Percentiles rank a stretch among this genome's conserved stretches.
These are phyloP conservation scores for Tagetes erecta DNA, from an alignment of 129 eudicot species.

Conservation along the genomic window DNA sequence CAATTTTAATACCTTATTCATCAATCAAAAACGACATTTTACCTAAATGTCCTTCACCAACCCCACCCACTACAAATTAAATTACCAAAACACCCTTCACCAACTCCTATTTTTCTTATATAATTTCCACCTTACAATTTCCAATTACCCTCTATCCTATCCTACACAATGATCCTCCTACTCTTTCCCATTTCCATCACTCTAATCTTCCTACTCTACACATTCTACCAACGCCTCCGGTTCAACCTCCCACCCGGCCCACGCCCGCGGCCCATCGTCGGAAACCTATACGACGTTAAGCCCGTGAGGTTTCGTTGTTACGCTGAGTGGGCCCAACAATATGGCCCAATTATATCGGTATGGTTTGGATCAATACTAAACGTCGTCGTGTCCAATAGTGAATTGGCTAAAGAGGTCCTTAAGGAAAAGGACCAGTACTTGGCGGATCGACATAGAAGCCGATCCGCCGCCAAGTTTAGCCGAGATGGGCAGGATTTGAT, in stretches of 20 bases:
- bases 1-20: background rate
- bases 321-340: conserved; percentile 59
- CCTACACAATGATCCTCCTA: conserved; percentile 26
- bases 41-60: conserved; percentile 34
- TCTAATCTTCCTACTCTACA: conserved; percentile 27
- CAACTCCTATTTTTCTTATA: conserved; percentile 32
- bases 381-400: conserved; percentile 53
- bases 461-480: conserved; percentile 63
- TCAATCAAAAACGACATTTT: background rate
- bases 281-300: conserved; percentile 70
- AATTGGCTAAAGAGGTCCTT: conserved; percentile 59
- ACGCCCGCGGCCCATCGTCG: conserved; percentile 65
- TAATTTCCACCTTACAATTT: background rate
- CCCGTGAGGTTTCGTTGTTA: conserved; percentile 73
- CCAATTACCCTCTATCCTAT: conserved; percentile 9
- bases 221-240: conserved; percentile 47
- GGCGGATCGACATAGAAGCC: conserved; percentile 63
- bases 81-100: conserved; percentile 46
- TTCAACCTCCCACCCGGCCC: conserved; percentile 86
- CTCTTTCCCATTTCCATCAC: conserved; percentile 28
- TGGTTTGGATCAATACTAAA: conserved; percentile 66
- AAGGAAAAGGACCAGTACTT: conserved; percentile 73
- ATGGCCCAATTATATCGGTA: conserved; percentile 77
- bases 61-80: background rate
- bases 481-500: conserved; percentile 66